Conservation (phyloP, 1,284 basidiomycete species). For the Abortiporus biennis region DNA sequence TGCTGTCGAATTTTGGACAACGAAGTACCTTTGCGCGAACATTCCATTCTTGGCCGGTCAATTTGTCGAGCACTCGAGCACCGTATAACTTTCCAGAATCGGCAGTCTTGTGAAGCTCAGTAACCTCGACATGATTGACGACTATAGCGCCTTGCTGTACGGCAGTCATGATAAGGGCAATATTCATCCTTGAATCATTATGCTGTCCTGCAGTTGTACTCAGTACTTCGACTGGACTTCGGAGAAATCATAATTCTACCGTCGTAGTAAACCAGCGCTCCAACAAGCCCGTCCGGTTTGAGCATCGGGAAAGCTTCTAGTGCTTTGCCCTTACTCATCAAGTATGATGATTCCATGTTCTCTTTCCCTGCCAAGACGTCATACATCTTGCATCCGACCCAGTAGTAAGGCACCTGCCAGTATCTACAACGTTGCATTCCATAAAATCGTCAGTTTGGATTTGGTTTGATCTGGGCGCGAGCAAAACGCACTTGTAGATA, state of each 20-base stretch:
- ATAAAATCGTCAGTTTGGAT: not conserved
- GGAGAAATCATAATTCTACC: conserved; percentile 40
- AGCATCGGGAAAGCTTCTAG: conserved; percentile 96
- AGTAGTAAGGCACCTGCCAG: conserved; percentile 98
- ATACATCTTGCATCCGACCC: conserved; percentile 94
- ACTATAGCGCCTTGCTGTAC: conserved; percentile 89
- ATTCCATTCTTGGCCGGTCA: conserved; percentile 82
- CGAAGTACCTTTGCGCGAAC: conserved; percentile 70
- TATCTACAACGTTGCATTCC: conserved; percentile 43
- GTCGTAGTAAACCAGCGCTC: conserved; percentile 96
- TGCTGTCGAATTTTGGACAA: too few relatives aligned
- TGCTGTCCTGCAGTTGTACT: conserved; percentile 71
- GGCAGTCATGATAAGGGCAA: conserved; percentile 90
- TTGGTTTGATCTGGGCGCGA: not conserved
- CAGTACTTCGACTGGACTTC: not conserved
- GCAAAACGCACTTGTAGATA: conserved; percentile 67
- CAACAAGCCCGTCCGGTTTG: conserved; percentile 88
- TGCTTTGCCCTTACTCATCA: conserved; percentile 92
- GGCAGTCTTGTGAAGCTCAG: conserved; percentile 62
- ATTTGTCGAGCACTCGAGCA: conserved; percentile 75
- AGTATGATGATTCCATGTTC: conserved; percentile 95
- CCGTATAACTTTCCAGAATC: conserved; percentile 72
- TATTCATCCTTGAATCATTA: conserved; percentile 98
- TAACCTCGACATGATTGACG: conserved; percentile 90
- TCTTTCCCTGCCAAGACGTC: conserved; percentile 93